Evolutionary conservation across 148 eudicot species (phyloP), one percentile per base, ranked within the genome.

Genomic region (Camellia lanceoleosa): DNA sequence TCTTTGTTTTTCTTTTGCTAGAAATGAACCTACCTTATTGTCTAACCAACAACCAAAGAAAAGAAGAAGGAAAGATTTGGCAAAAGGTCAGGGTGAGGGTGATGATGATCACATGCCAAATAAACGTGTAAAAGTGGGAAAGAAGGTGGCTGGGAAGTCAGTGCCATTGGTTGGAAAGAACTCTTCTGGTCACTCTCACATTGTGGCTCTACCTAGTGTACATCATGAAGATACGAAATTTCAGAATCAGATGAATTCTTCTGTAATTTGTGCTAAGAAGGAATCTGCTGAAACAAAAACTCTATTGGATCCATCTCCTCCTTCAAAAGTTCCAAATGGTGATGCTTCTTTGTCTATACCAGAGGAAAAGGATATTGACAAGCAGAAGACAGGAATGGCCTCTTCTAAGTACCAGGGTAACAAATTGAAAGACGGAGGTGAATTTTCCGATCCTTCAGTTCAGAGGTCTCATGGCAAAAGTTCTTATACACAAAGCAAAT

Each of bases 11-110:
- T 71, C 64, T 63, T 83, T 43, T 49, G 51, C 20, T 83, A 85
- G 87, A 74, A 90, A 84, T 73, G 98, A 97, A 80, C 91, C 95
- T 51, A 71, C 86, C 74, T 74, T 68, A 80, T 75, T 88, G 58
- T 82, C 89, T 78, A 78, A 38, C 78, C 91, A 90, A 80, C 95
- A 91, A 77, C 93, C 89, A 14, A 94, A 89, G 86, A 96, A 92
- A 79, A 89, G 99, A 82, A 91, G 92, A 80, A 88, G 98, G 72
- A 91, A 90, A 87, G 95, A 90, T 79, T 63, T 84, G 67, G 83
- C 76, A 61, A 91, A 93, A 83, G 87, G 77, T 82, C 83, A 75
- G 55, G 86, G 84, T 20, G 90, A 85, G 67, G 80, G 80, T 82
- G 87, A 82, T 68, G 87, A 82, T 79, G 90, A 80, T 42, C 82